Percentiles rank a stretch among this genome's conserved stretches.
Evolutionary conservation across 2,329 filamentous ascomycete species (phyloP).

Genomic region (Cryphonectria carpinicola): DNA sequence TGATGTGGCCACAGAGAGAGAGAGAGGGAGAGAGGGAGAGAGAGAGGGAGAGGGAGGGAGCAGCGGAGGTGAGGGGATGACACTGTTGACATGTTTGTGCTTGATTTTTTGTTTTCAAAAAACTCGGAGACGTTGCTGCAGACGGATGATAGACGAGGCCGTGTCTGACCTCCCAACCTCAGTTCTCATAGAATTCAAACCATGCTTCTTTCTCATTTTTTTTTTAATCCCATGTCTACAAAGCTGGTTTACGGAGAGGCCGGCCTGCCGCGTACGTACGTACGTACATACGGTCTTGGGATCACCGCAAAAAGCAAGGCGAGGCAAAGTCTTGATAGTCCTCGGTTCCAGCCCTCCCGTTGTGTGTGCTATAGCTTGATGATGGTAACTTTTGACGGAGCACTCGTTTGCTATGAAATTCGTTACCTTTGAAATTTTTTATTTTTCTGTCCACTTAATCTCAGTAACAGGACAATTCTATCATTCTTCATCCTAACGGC

Average conservation of each 20-base stretch:
- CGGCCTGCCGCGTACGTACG: too few relatives aligned
- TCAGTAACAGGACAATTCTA: too few relatives aligned
- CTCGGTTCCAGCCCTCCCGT: too few relatives aligned
- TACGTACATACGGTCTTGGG: too few relatives aligned
- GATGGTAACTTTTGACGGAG: too few relatives aligned
- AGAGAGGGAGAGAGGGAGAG: neutral
- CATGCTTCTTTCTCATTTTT: neutral
- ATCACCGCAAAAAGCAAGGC: too few relatives aligned
- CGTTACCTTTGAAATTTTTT: too few relatives aligned
- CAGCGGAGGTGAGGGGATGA: neutral
- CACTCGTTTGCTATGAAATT: too few relatives aligned
- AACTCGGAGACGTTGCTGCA: conserved; percentile 12
- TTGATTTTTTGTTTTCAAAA: conserved; percentile 6
- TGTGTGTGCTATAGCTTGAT: too few relatives aligned
- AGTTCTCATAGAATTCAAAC: conserved; percentile 19
- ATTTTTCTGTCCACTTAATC: too few relatives aligned
- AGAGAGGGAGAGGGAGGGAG: neutral
- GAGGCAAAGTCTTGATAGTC: too few relatives aligned
- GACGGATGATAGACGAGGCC: conserved; percentile 19
- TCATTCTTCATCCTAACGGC: too few relatives aligned
- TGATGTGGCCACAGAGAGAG: neutral
- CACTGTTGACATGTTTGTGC: neutral
- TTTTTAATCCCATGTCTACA: neutral
- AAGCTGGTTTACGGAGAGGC: neutral
- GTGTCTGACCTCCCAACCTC: conserved; percentile 3